A percentile compares a stretch with the other conserved stretches of the same genome.
Evolutionary conservation across 768 basidiomycete genomes (phyloP).

Genomic region (Collybia mongolica): DNA sequence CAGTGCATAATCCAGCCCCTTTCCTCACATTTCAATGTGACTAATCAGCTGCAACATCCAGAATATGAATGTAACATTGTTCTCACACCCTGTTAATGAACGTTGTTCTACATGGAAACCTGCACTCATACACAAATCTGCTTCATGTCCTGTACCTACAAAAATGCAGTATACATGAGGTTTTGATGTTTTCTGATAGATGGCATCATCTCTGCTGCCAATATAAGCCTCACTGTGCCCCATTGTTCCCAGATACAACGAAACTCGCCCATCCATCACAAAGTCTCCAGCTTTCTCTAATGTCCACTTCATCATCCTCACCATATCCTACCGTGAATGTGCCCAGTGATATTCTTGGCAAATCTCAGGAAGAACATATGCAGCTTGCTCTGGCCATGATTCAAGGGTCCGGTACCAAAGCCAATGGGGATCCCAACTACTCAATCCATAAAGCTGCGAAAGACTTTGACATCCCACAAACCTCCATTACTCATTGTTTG

Average conservation of each 20-base stretch:
- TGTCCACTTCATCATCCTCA: slow-evolving; percentile 1
- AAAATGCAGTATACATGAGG: slow-evolving; percentile 2
- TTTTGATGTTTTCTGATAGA: neutral
- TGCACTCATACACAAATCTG: neutral
- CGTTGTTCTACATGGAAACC: neutral
- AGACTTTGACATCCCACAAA: neutral
- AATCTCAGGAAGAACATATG: too few relatives aligned
- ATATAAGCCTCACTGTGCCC: neutral
- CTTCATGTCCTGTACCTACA: slow-evolving; percentile 2
- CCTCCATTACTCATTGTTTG: neutral
- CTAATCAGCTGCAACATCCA: neutral
- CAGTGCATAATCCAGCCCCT: neutral
- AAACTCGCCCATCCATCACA: neutral
- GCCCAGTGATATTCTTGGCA: too few relatives aligned
- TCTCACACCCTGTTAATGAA: neutral
- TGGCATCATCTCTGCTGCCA: neutral
- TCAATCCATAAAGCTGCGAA: neutral
- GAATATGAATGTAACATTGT: too few relatives aligned
- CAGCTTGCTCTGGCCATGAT: neutral
- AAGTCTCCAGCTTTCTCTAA: neutral
- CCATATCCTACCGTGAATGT: neutral
- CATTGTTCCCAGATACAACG: neutral
- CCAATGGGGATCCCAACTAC: neutral
- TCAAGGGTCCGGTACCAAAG: slow-evolving; percentile 2
- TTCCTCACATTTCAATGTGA: neutral